Evolutionary conservation across 2,329 filamentous ascomycete species (phyloP), one percentile per base, ranked within the genome.

Genomic region (Tolypocladium tropicale): DNA sequence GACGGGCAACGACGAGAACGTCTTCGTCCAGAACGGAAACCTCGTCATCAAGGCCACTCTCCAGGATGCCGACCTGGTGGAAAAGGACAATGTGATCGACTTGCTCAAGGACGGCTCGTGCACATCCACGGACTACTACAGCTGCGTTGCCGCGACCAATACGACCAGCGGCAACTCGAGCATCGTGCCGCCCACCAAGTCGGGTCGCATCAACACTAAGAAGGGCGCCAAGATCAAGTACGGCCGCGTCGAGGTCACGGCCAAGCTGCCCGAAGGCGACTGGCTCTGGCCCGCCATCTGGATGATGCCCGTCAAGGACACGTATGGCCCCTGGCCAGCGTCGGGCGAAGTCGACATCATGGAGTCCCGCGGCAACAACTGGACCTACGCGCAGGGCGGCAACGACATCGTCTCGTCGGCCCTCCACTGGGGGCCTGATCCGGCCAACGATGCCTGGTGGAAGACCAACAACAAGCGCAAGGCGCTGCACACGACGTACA

Each of bases 201-300:
- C 90, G 1, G 90, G 83, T 7, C 86, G 90, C 58, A 83, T 95
- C 72, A 87, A 85, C 73, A 92, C 88, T 56, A 86, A 82, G 66
- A 81, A 81, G 48, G 82, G 85, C 18, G 83, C 83, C 7, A 79
- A 74, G 18, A 89, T 95, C 75, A 89, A 84, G 71, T 95, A 89
- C 67, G 90, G 90, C 52, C 86, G 88, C 48, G 80, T 95, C 54
- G 88, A 95, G 68, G 89, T 95, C 6, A 84, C 80, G 1, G 90
- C 90, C 30, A 86, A 86, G 71, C 74, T 94, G 32, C 89, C 90
- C 5, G 70, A 76, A 52, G 90, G 90, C 55, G 89, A 94, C 73
- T 94, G 90, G 90, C 78, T 95, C 12, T 94, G 90, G 90, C 90
- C 90, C 2, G 89, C 89, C n/a, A 93, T 95, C 65, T 92, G 88